Evolutionary conservation across 228 moss, liverwort and hornwort species (phyloP), one percentile per base, ranked within the genome.

Genomic region (Sphagnum fallax): DNA sequence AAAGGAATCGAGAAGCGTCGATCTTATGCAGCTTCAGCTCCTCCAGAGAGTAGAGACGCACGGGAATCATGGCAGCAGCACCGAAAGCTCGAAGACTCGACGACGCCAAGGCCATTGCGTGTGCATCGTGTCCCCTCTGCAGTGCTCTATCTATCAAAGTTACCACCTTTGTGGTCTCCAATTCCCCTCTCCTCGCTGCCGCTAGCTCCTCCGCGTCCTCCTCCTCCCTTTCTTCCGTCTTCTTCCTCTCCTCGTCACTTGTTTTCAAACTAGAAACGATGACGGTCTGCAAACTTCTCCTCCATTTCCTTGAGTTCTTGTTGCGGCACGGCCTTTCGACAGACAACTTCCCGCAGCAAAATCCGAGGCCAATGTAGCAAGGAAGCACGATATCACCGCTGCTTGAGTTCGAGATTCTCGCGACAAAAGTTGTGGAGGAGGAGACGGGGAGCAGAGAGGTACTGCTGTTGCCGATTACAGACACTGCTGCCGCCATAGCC

Each of bases 11-110:
- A 4, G 86, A 81, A 51, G 94, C 80, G 49, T 94, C 90, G 12
- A 98, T 94, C 74, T 94, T 92, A 78, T 98, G 86, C 73, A 98
- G 51, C 67, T 89, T 87, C 67, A 98, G 74, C 61, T 98, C 98
- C 67, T 98, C 87, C 49, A 98, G 82, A 18, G 83, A 88, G 69
- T 78, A 77, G 6, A 90, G 50, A 47, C 79, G 78, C 69, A 83
- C 70, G 15, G 83, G 77, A 13, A 94, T 93, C 84, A 80, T 78
- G 16, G 86, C 76, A 15, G 88, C 97, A 71, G 82, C 90, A 16
- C 97, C 97, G 58, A 93, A 97, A 4, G 74, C 84, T 6, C 75
- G 74, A 61, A 97, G 70, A 75, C 68, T 83, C 67, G 75, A 75
- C 13, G 91, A 93, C 13, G 91, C 97, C 75, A 93, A 68, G 32